These are phyloP conservation scores for Whalleya microplaca DNA, from an alignment of 2,329 filamentous ascomycete genomes.

Conservation along the genomic window DNA sequence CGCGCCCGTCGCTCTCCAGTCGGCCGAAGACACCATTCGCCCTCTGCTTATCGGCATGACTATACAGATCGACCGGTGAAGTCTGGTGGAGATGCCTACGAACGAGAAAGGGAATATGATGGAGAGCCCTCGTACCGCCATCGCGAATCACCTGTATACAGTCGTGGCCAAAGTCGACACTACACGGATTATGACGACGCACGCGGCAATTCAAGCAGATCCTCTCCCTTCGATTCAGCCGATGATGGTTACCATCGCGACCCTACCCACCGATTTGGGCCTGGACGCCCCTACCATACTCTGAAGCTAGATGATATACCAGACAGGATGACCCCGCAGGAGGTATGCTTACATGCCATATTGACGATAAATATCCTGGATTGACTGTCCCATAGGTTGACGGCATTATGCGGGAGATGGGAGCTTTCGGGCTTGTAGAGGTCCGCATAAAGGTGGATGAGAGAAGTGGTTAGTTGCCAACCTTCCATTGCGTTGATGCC, in stretches of 20 bases:
- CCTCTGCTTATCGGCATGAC: conserved; percentile 18
- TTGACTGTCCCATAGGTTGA: conserved; percentile 31
- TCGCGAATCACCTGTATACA: conserved; percentile 22
- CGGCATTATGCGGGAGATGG: conserved; percentile 34
- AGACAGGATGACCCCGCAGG: conserved; percentile 34
- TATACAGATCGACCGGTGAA: conserved; percentile 15
- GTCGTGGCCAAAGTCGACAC: conserved; percentile 24
- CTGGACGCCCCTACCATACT: conserved; percentile 38
- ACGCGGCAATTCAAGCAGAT: conserved; percentile 28
- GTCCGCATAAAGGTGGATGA: conserved; percentile 40
- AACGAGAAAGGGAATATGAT: conserved; percentile 23
- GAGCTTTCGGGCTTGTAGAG: conserved; percentile 35
- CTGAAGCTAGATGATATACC: conserved; percentile 40
- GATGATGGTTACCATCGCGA: conserved; percentile 34
- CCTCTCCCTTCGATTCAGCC: conserved; percentile 33
- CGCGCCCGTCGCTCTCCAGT: conserved; percentile 22
- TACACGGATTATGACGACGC: conserved; percentile 30
- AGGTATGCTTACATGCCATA: conserved; percentile 22
- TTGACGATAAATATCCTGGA: no score
- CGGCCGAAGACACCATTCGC: conserved; percentile 25
- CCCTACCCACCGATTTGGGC: conserved; percentile 29
- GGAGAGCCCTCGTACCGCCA: conserved; percentile 4
- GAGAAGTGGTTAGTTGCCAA: conserved; percentile 27
- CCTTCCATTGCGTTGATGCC: not conserved
- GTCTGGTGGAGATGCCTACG: conserved; percentile 10